Evolutionary conservation across 1,139 yeast species (phyloP).

Genomic region (Taphrina populina): DNA sequence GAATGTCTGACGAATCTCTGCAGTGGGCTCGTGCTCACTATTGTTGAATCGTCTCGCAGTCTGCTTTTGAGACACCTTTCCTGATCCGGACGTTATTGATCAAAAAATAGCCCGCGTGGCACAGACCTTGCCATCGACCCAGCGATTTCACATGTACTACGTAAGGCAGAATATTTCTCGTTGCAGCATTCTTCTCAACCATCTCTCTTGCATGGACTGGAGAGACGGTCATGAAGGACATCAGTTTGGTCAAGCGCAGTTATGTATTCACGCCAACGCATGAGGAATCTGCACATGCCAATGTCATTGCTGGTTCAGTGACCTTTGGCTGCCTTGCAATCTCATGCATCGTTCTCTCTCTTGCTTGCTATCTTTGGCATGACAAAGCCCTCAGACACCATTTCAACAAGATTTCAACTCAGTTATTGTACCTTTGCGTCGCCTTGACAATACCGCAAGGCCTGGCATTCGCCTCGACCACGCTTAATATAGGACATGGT

Average conservation of each 20-base stretch:
- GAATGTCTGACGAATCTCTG: too few species aligned
- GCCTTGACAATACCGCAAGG: slow-evolving; percentile 16
- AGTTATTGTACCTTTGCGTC: slow-evolving; percentile 12
- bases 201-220: too few species aligned
- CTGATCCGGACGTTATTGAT: too few species aligned
- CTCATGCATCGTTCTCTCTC: slow-evolving; percentile 5
- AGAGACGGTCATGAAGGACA: neutral
- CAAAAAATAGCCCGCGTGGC: too few species aligned
- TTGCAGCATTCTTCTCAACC: too few species aligned
- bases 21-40: too few species aligned
- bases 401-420: slow-evolving; percentile 4
- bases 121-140: too few species aligned
- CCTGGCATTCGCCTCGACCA: slow-evolving; percentile 12
- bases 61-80: too few species aligned
- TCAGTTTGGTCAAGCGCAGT: neutral
- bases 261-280: slow-evolving; percentile 8
- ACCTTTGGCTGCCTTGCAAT: neutral
- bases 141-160: too few species aligned
- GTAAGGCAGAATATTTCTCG: too few species aligned
- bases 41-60: too few species aligned
- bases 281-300: slow-evolving; percentile 1
- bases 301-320: slow-evolving; percentile 1
- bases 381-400: slow-evolving; percentile 7
- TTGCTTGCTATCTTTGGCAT: neutral
- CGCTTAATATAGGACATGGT: slow-evolving; percentile 6